A percentile compares a stretch with the other conserved stretches of the same genome.
These are phyloP conservation scores for Thermothelomyces thermophilus DNA, from an alignment of 2,329 filamentous ascomycete genomes.

Conservation along the genomic window DNA sequence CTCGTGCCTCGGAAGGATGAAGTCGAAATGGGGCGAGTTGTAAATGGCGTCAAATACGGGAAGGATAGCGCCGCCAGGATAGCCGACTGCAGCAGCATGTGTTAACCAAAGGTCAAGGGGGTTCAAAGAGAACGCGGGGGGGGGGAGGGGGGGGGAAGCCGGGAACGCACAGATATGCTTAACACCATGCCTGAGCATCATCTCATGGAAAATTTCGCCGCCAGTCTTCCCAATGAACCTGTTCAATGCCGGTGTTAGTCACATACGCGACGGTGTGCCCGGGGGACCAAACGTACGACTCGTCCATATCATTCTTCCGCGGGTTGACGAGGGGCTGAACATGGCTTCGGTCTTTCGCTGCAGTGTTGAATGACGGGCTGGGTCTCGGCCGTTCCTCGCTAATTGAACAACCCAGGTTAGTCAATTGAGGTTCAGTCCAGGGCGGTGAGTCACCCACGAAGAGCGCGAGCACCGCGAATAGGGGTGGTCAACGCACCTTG, in stretches of 20 bases:
- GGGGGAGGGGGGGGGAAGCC: too few species aligned
- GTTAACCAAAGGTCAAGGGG: background rate
- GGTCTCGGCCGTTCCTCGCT: slow-evolving; percentile 55
- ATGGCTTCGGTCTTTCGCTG: slow-evolving; percentile 46
- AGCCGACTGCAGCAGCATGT: slow-evolving; percentile 54
- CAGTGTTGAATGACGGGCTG: slow-evolving; percentile 54
- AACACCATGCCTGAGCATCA: slow-evolving; percentile 90
- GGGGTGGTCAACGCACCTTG: slow-evolving; percentile 46
- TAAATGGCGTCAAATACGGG: slow-evolving; percentile 98
- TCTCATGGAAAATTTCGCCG: slow-evolving; percentile 97
- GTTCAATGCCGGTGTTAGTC: slow-evolving; percentile 11
- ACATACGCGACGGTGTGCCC: background rate
- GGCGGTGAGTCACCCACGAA: slow-evolving; percentile 22
- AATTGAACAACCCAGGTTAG: slow-evolving; percentile 19
- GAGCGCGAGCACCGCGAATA: slow-evolving; percentile 1
- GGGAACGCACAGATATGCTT: slow-evolving; percentile 87
- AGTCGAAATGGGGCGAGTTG: slow-evolving; percentile 95
- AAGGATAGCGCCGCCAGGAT: slow-evolving; percentile 92
- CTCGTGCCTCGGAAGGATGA: slow-evolving; percentile 91
- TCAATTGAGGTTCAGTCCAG: slow-evolving; percentile 2
- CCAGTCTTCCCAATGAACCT: slow-evolving; percentile 92
- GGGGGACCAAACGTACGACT: slow-evolving; percentile 56
- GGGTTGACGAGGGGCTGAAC: slow-evolving; percentile 62
- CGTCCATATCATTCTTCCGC: slow-evolving; percentile 61
- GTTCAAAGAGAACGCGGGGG: background rate